Conservation (phyloP, 345 rosid species). For the Gossypium rotundifolium region DNA sequence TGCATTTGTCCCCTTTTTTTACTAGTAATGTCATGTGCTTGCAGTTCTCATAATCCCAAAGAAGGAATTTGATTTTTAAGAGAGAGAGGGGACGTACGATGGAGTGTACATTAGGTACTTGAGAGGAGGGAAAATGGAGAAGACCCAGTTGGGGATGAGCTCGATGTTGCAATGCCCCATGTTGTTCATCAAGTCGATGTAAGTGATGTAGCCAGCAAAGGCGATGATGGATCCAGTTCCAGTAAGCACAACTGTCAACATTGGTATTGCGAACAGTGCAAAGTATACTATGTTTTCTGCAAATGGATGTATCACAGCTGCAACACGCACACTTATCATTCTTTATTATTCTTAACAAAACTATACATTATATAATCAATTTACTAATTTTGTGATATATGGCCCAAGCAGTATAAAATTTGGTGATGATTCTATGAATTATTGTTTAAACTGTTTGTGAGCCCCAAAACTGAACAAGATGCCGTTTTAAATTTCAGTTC, state of each 20-base stretch:
- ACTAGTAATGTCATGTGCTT: too few relatives aligned
- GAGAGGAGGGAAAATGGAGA: neutral
- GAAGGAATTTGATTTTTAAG: neutral
- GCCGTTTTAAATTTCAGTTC: too few relatives aligned
- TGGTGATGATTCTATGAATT: too few relatives aligned
- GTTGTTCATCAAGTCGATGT: neutral
- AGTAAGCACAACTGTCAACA: slow-evolving; percentile 11
- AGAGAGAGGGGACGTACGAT: neutral
- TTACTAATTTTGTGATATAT: too few relatives aligned
- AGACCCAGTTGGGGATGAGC: neutral
- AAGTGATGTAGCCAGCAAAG: neutral
- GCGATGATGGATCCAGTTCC: slow-evolving; percentile 35
- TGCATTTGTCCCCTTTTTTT: too few relatives aligned
- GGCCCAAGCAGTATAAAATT: too few relatives aligned
- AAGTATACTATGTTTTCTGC: slow-evolving; percentile 48
- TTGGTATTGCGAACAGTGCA: slow-evolving; percentile 44
- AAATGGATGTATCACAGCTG: slow-evolving; percentile 38
- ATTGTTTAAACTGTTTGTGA: too few relatives aligned
- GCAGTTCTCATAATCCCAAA: neutral
- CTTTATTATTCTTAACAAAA: too few relatives aligned
- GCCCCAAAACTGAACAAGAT: too few relatives aligned
- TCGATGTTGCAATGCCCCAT: neutral
- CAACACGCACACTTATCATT: neutral
- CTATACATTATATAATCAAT: too few relatives aligned
- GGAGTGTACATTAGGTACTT: neutral